Evolutionary conservation across 2,329 filamentous ascomycete species (phyloP).

Genomic region (Trichoderma endophyticum): DNA sequence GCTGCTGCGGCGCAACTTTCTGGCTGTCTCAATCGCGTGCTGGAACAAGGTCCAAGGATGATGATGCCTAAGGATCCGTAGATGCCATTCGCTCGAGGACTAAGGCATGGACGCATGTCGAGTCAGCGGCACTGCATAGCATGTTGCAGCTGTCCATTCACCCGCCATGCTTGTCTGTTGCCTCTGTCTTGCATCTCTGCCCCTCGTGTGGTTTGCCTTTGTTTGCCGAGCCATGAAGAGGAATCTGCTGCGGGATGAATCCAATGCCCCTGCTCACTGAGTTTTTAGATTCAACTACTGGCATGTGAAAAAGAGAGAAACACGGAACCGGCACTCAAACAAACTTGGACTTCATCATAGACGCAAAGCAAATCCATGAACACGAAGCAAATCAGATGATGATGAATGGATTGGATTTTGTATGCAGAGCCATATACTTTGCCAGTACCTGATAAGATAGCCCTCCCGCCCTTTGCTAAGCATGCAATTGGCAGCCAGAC

Average conservation of each 20-base stretch:
- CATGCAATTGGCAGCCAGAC: background rate
- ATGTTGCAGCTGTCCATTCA: background rate
- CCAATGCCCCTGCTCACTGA: background rate
- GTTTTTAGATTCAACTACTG: background rate
- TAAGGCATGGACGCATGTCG: background rate
- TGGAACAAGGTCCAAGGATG: background rate
- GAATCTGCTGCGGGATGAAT: background rate
- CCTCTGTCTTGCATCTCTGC: background rate
- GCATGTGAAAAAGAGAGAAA: background rate
- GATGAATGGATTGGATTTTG: background rate
- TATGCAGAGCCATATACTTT: background rate
- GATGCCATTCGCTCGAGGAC: background rate
- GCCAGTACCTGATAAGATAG: background rate
- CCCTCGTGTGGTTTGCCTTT: background rate
- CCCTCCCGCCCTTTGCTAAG: background rate
- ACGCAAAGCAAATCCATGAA: background rate
- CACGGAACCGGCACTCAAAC: background rate
- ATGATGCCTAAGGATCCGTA: conserved; percentile 1
- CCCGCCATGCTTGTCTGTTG: background rate
- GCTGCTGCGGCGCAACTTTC: conserved; percentile 9
- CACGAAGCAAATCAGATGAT: background rate
- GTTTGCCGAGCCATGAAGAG: background rate
- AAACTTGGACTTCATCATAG: background rate
- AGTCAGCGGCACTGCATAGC: conserved; percentile 5
- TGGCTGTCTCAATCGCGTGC: background rate